phyloP scores from a whole-genome alignment of 441 rosid genomes.

The Sinapis alba region DNA sequence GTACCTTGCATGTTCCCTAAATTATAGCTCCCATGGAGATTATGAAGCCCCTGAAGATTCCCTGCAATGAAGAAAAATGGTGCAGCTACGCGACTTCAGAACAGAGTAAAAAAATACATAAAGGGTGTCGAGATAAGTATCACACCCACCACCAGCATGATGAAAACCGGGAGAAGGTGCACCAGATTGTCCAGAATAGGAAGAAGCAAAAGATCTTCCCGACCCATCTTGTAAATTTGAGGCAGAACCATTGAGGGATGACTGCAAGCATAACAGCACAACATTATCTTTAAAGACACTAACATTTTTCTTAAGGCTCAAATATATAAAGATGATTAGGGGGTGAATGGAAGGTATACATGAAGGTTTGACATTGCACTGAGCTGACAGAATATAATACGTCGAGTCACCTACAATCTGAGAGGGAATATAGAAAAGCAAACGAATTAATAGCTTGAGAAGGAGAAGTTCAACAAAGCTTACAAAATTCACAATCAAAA shows the following conservation, averaged over 20 bases:
- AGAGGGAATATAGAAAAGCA: conserved; percentile 18
- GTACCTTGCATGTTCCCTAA: conserved; percentile 87
- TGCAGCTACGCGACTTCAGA: conserved; percentile 16
- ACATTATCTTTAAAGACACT: too few species aligned
- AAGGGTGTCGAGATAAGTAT: conserved; percentile 30
- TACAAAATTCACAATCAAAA: too few species aligned
- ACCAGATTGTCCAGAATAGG: conserved; percentile 95
- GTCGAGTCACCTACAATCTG: conserved; percentile 35
- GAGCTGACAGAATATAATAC: conserved; percentile 61
- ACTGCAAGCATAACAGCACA: too few species aligned
- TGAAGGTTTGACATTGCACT: conserved; percentile 94
- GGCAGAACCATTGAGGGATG: conserved; percentile 83
- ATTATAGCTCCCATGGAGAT: conserved; percentile 85
- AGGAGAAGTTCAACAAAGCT: not conserved
- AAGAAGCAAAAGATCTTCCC: conserved; percentile 76
- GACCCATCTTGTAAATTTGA: conserved; percentile 86
- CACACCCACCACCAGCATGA: conserved; percentile 71
- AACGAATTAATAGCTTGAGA: not conserved
- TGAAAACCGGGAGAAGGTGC: conserved; percentile 80
- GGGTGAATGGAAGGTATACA: conserved; percentile 49
- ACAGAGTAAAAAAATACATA: conserved; percentile 26
- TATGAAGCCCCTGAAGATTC: conserved; percentile 83
- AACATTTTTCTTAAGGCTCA: not conserved
- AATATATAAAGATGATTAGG: not conserved
- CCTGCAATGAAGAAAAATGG: conserved; percentile 48